phyloP scores from a whole-genome alignment of 2,329 filamentous ascomycete genomes.

The Cryoendolithus antarcticus region DNA sequence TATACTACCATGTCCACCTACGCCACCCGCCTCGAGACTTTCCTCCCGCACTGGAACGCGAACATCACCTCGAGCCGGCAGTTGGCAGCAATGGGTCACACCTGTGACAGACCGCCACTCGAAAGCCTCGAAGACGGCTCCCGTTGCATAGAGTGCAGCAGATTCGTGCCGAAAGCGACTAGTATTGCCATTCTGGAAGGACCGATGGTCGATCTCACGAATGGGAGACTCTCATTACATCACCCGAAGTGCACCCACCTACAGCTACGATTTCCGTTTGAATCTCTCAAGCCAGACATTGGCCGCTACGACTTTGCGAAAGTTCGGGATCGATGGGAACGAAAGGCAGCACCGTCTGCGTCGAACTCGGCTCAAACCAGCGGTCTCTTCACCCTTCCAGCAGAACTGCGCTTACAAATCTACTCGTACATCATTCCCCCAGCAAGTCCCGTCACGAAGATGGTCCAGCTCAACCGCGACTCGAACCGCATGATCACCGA shows the following conservation, averaged over 20 bases:
- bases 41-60: slow-evolving; percentile 5
- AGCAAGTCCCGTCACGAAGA: slow-evolving; percentile 11
- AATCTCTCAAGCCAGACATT: slow-evolving; percentile 6
- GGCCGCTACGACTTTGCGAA: slow-evolving; percentile 2
- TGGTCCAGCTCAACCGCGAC: slow-evolving; percentile 14
- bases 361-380: slow-evolving; percentile 8
- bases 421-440: slow-evolving; percentile 28
- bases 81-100: slow-evolving; percentile 19
- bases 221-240: slow-evolving; percentile 8
- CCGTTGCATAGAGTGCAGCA: slow-evolving; percentile 16
- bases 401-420: slow-evolving; percentile 39
- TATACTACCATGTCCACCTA: background rate
- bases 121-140: slow-evolving; percentile 21
- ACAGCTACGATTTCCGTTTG: slow-evolving; percentile 16
- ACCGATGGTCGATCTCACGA: background rate
- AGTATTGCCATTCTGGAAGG: slow-evolving; percentile 14
- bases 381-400: slow-evolving; percentile 37
- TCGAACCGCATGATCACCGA: slow-evolving; percentile 17
- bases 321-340: slow-evolving; percentile 2
- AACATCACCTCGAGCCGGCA: slow-evolving; percentile 4
- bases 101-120: slow-evolving; percentile 19
- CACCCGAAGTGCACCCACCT: slow-evolving; percentile 13
- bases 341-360: slow-evolving; percentile 7
- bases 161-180: slow-evolving; percentile 15
- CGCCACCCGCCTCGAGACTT: slow-evolving; percentile 4